These are phyloP conservation scores for Aspergillus aculeatus DNA, from an alignment of 2,329 filamentous ascomycete species.

Conservation along the genomic window DNA sequence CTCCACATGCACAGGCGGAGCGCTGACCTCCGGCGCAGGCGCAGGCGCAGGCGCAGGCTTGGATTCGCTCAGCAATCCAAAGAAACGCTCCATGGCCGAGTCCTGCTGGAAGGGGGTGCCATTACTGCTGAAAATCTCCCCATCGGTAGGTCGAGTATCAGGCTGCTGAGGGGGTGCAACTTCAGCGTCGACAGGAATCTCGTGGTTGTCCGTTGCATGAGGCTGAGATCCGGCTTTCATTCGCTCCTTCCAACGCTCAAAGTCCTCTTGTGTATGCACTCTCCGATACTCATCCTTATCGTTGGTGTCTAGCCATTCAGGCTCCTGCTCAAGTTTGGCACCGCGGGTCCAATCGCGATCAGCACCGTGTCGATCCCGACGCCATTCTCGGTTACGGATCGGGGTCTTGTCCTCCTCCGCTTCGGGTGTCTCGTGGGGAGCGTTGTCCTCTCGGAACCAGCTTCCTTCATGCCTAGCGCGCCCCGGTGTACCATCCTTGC, in stretches of 20 bases:
- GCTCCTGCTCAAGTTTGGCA: conserved; percentile 69
- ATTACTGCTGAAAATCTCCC: conserved; percentile 54
- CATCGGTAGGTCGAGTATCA: conserved; percentile 43
- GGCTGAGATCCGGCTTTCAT: conserved; percentile 68
- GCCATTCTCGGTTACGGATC: conserved; percentile 66
- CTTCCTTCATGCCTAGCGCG: conserved; percentile 67
- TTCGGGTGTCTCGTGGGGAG: conserved; percentile 35
- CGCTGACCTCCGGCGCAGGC: conserved; percentile 35
- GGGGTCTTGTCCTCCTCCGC: conserved; percentile 44
- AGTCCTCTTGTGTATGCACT: conserved; percentile 81
- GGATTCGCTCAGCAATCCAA: conserved; percentile 59
- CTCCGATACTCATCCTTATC: conserved; percentile 65
- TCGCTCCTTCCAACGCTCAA: conserved; percentile 88
- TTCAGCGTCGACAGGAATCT: conserved; percentile 27
- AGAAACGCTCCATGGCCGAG: conserved; percentile 73
- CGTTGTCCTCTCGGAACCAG: conserved; percentile 67
- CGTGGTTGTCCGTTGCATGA: conserved; percentile 47
- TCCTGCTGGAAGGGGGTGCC: conserved; percentile 65
- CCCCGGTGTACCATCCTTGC: conserved; percentile 60
- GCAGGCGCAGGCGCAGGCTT: conserved; percentile 30
- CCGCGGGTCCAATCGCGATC: conserved; percentile 57
- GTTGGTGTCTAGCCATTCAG: conserved; percentile 84
- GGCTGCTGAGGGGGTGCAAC: conserved; percentile 32
- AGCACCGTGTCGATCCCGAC: conserved; percentile 45
- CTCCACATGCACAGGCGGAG: conserved; percentile 35